phyloP scores from a whole-genome alignment of 345 rosid species.

The Psidium guajava region DNA sequence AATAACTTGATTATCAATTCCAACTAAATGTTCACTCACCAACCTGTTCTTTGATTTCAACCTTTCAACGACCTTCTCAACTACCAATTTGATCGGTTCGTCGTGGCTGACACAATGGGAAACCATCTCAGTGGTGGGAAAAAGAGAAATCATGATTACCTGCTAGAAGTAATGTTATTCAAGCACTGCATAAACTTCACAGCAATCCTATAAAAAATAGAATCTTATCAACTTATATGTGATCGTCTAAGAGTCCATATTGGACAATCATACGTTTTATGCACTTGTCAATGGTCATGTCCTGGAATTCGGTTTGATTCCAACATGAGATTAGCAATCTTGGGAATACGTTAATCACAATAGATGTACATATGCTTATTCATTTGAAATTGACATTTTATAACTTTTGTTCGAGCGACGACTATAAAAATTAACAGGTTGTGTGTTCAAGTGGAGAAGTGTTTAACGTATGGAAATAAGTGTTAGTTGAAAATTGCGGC shows the following conservation, averaged over 20 bases:
- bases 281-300: not conserved
- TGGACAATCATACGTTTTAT: not conserved
- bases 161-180: not conserved
- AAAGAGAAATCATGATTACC: not conserved
- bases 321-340: not conserved
- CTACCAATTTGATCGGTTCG: not conserved
- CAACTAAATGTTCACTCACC: not conserved
- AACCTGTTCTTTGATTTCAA: not conserved
- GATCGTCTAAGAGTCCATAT: not conserved
- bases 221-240: not conserved
- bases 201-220: not conserved
- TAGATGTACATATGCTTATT: no score
- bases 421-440: not conserved
- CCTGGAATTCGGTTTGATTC: not conserved
- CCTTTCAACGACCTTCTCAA: not conserved
- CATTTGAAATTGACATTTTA: not conserved
- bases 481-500: not conserved
- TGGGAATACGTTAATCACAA: not conserved
- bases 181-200: not conserved
- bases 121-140: not conserved
- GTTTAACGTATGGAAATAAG: not conserved
- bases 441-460: not conserved
- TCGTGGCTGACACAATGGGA: not conserved
- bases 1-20: not conserved
- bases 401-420: not conserved